Evolutionary conservation across 768 basidiomycete species (phyloP).

Genomic region (Lentinula raphanica): DNA sequence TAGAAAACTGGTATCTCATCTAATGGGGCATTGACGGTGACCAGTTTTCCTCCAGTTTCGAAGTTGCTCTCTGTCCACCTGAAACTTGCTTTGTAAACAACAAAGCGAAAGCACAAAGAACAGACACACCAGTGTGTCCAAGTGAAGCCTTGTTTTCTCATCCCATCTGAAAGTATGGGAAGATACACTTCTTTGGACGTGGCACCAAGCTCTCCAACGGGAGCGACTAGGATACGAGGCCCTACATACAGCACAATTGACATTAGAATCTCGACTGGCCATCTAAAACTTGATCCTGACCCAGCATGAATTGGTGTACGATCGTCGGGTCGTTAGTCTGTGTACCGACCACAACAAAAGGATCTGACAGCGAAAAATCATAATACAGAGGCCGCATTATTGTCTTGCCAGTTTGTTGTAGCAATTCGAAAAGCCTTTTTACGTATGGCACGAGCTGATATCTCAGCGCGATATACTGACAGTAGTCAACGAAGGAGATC

Average conservation of each 20-base stretch:
- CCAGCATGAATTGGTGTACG: slow-evolving; percentile 31
- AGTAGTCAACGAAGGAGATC: not conserved
- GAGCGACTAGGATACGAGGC: slow-evolving; percentile 25
- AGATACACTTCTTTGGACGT: slow-evolving; percentile 24
- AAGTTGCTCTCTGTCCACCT: slow-evolving; percentile 30
- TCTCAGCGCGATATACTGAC: slow-evolving; percentile 31
- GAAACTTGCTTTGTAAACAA: not conserved
- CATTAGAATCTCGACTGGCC: not conserved
- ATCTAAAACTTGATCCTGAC: slow-evolving; percentile 11
- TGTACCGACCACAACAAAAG: slow-evolving; percentile 21
- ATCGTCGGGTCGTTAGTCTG: slow-evolving; percentile 22
- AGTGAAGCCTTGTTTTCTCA: not conserved
- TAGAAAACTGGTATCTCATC: slow-evolving; percentile 31
- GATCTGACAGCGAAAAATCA: slow-evolving; percentile 27
- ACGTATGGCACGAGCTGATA: slow-evolving; percentile 30
- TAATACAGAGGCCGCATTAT: slow-evolving; percentile 29
- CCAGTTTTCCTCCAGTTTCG: slow-evolving; percentile 21
- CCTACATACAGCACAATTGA: slow-evolving; percentile 15
- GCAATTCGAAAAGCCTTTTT: slow-evolving; percentile 24
- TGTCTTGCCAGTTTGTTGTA: slow-evolving; percentile 25
- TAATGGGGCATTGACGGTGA: slow-evolving; percentile 25
- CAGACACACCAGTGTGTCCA: slow-evolving; percentile 17
- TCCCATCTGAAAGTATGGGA: not conserved
- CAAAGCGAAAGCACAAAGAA: not conserved
- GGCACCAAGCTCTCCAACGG: slow-evolving; percentile 24